phyloP scores from a whole-genome alignment of 768 basidiomycete genomes.

The Serendipita vermifera region DNA sequence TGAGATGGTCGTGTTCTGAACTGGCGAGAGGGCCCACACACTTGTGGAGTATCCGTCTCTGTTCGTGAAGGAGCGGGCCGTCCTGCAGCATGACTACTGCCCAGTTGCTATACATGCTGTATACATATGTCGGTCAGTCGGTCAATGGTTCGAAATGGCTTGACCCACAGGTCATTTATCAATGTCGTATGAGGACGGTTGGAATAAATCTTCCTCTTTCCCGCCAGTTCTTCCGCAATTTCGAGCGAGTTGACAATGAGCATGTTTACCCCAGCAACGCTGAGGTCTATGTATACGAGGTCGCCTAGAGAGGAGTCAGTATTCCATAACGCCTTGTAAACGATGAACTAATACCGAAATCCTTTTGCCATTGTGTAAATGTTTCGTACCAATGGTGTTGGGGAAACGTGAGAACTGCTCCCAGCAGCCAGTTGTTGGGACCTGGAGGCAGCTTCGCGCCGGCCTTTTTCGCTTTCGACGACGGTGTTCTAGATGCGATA shows the following conservation, averaged over 20 bases:
- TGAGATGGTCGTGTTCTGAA: neutral
- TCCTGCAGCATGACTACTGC: neutral
- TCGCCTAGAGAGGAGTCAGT: neutral
- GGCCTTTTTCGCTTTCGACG: neutral
- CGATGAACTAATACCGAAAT: too few species aligned
- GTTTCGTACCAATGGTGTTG: slow-evolving; percentile 12
- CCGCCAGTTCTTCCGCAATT: neutral
- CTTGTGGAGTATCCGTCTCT: neutral
- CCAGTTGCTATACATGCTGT: neutral
- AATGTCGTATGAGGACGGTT: neutral
- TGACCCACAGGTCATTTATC: neutral
- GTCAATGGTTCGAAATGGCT: neutral
- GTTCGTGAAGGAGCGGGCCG: neutral
- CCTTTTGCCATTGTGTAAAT: slow-evolving; percentile 12
- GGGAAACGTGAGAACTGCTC: slow-evolving; percentile 13
- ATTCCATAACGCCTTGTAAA: too few species aligned
- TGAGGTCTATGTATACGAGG: neutral
- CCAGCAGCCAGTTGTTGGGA: slow-evolving; percentile 9
- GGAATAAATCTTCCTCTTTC: neutral
- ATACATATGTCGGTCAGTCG: neutral
- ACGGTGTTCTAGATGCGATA: neutral
- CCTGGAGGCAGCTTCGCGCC: slow-evolving; percentile 12
- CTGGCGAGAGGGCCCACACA: neutral
- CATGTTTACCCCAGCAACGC: neutral
- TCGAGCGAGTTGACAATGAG: neutral